Conservation (phyloP, 768 basidiomycete genomes). For the Crassisporium funariophilum region DNA sequence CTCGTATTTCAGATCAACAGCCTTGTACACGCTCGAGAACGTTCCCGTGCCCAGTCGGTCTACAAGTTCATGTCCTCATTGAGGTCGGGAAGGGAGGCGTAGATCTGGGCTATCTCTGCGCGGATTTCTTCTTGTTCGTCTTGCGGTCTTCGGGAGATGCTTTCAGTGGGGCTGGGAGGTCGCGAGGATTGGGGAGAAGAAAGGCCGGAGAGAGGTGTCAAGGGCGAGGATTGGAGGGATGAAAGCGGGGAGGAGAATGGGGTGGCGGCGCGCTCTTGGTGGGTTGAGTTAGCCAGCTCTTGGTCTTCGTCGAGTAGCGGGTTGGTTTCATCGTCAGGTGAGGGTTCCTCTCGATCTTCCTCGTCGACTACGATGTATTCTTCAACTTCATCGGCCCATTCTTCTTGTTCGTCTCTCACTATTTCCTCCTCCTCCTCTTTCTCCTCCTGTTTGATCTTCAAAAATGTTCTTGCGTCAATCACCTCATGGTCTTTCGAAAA, state of each 20-base stretch:
- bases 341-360: too few species aligned
- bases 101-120: conserved; percentile 75
- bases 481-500: too few species aligned
- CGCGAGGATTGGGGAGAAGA: conserved; percentile 23
- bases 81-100: conserved; percentile 67
- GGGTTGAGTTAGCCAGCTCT: too few species aligned
- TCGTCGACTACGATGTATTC: too few species aligned
- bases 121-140: conserved; percentile 77
- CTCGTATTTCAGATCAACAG: conserved; percentile 75
- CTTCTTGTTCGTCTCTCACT: too few species aligned
- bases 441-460: too few species aligned
- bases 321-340: too few species aligned
- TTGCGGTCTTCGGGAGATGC: conserved; percentile 54
- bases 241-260: conserved; percentile 13
- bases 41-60: conserved; percentile 97
- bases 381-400: too few species aligned
- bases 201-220: conserved; percentile 2
- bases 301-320: too few species aligned
- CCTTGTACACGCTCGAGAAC: conserved; percentile 99
- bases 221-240: conserved; percentile 8
- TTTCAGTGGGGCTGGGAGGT: conserved; percentile 50
- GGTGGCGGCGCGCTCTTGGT: too few species aligned
- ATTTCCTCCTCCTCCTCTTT: too few species aligned
- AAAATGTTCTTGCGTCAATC: too few species aligned
- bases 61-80: conserved; percentile 65